phyloP scores from a whole-genome alignment of 2,329 filamentous ascomycete genomes.

The Fusarium keratoplasticum region DNA sequence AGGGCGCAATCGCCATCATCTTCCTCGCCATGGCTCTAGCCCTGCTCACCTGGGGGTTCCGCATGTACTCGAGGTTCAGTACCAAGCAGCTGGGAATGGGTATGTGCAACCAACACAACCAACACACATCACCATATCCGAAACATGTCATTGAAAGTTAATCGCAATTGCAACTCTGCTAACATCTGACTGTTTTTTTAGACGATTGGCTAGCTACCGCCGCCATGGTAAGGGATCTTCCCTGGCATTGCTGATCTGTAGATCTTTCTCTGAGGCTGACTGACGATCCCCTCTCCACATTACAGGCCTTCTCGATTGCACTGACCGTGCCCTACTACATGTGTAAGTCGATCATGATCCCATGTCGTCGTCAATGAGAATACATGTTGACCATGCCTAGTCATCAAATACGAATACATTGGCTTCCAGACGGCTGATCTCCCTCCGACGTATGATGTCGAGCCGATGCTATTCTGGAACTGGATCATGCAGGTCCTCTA shows the following conservation, averaged over 20 bases:
- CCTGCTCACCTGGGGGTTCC: slow-evolving; percentile 24
- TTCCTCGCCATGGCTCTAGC: slow-evolving; percentile 32
- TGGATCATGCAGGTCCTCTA: slow-evolving; percentile 50
- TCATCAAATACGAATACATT: slow-evolving; percentile 32
- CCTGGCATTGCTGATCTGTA: not conserved
- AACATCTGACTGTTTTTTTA: slow-evolving; percentile 1
- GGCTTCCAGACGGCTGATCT: slow-evolving; percentile 23
- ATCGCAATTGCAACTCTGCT: not conserved
- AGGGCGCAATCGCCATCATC: slow-evolving; percentile 34
- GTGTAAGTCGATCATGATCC: slow-evolving; percentile 16
- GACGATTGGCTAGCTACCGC: slow-evolving; percentile 34
- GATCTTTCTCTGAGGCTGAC: not conserved
- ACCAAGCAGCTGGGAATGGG: slow-evolving; percentile 35
- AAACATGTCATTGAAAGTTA: not conserved
- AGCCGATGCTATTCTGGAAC: slow-evolving; percentile 38
- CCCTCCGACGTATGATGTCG: slow-evolving; percentile 19
- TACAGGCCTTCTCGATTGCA: slow-evolving; percentile 28
- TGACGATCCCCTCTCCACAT: not conserved
- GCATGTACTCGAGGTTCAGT: slow-evolving; percentile 32
- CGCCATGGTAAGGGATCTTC: slow-evolving; percentile 29
- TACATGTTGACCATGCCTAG: not conserved
- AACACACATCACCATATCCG: not conserved
- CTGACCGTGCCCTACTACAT: slow-evolving; percentile 33
- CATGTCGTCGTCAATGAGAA: rapidly evolving
- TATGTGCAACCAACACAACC: slow-evolving; percentile 6